These are phyloP conservation scores for Hagleromyces aurorensis DNA, from an alignment of 805 yeast species.

Conservation along the genomic window DNA sequence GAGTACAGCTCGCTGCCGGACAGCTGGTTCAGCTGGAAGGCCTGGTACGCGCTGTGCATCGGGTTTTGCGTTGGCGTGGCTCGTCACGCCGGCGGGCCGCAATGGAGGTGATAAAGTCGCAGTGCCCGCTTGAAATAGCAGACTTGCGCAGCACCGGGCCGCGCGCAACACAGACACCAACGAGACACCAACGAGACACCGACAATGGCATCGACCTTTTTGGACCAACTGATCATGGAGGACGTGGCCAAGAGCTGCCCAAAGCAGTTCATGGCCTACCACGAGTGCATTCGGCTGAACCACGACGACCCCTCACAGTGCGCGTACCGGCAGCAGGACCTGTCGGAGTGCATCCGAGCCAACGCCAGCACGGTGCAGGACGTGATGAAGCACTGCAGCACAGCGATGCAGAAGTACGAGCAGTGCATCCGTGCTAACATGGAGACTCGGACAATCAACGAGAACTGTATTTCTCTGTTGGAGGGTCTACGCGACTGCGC, in stretches of 20 bases:
- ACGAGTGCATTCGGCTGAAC: slow-evolving; percentile 59
- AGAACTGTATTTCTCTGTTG: slow-evolving; percentile 47
- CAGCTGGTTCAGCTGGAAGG: slow-evolving; percentile 10
- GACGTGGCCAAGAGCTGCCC: slow-evolving; percentile 78
- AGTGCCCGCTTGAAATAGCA: no score
- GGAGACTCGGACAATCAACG: slow-evolving; percentile 33
- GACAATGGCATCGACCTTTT: slow-evolving; percentile 28
- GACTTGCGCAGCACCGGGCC: no score
- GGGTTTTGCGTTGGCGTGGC: no score
- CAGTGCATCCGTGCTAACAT: slow-evolving; percentile 46
- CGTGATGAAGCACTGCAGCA: slow-evolving; percentile 56
- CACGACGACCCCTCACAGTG: slow-evolving; percentile 47
- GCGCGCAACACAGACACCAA: no score
- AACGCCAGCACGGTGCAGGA: slow-evolving; percentile 65
- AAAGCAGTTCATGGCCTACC: slow-evolving; percentile 60
- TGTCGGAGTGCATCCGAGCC: slow-evolving; percentile 55
- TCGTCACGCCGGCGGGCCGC: no score
- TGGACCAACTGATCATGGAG: slow-evolving; percentile 70
- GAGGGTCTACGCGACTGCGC: slow-evolving; percentile 61
- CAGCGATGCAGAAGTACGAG: slow-evolving; percentile 54
- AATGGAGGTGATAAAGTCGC: no score
- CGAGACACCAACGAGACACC: no score
- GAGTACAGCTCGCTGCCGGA: slow-evolving; percentile 8
- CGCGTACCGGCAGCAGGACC: slow-evolving; percentile 43
- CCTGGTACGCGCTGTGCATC: slow-evolving; percentile 9